Conservation (phyloP, 495 filamentous ascomycete genomes). For the Aspergillus ellipticus region DNA sequence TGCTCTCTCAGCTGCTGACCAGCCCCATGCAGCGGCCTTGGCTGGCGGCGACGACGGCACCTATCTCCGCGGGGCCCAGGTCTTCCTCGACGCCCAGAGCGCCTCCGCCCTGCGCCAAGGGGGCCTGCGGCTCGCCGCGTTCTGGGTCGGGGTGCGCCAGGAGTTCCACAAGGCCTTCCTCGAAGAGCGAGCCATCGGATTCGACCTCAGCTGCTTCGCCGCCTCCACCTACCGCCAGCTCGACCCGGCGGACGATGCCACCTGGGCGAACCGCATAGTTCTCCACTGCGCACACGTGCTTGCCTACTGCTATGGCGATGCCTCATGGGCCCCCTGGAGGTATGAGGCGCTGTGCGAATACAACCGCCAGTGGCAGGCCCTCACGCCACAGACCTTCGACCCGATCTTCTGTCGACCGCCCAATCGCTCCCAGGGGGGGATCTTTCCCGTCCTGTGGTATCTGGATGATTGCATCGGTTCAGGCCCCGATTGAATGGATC, state of each 20-base stretch:
- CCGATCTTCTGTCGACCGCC: slow-evolving; percentile 15
- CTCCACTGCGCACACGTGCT: slow-evolving; percentile 23
- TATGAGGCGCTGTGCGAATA: slow-evolving; percentile 8
- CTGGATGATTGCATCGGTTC: slow-evolving; percentile 19
- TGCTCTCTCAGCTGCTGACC: too few species aligned
- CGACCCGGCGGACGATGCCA: slow-evolving; percentile 20
- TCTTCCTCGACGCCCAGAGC: slow-evolving; percentile 17
- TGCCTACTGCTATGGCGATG: slow-evolving; percentile 27
- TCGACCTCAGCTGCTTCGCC: slow-evolving; percentile 16
- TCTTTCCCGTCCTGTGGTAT: slow-evolving; percentile 35
- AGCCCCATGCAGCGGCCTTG: slow-evolving; percentile 21
- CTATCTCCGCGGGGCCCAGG: slow-evolving; percentile 19
- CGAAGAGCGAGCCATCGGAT: slow-evolving; percentile 24
- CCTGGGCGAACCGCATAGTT: slow-evolving; percentile 25
- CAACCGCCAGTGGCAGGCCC: neutral
- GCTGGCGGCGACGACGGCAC: slow-evolving; percentile 17
- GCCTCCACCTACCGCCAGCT: slow-evolving; percentile 15
- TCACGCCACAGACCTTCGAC: slow-evolving; percentile 12
- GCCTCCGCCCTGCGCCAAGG: slow-evolving; percentile 9
- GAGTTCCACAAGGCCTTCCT: slow-evolving; percentile 34
- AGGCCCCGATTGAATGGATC: too few species aligned
- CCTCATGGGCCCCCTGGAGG: neutral
- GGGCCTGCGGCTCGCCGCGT: slow-evolving; percentile 26
- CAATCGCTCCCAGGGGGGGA: slow-evolving; percentile 4
- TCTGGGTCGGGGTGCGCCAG: slow-evolving; percentile 31